Percentiles rank a stretch among this genome's conserved stretches.
Evolutionary conservation across 2,329 filamentous ascomycete genomes (phyloP).

Genomic region (Beauveria pseudobassiana): DNA sequence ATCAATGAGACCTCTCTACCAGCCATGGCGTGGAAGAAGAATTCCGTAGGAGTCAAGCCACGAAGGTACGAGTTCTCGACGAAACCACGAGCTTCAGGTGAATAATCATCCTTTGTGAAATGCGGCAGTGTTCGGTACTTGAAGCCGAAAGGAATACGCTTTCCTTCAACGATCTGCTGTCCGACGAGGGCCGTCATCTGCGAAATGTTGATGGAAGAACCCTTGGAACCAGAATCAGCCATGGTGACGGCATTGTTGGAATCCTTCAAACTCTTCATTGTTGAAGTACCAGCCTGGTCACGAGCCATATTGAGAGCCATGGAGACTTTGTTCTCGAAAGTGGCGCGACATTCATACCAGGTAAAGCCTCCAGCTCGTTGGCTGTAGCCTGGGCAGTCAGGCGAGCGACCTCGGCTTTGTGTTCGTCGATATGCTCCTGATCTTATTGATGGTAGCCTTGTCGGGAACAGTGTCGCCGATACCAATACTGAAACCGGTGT

Average conservation of each 20-base stretch:
- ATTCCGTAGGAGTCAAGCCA: constrained; percentile 89
- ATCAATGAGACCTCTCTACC: constrained; percentile 98
- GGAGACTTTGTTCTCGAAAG: constrained; percentile 95
- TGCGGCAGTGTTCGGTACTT: constrained; percentile 95
- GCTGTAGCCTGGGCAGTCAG: constrained; percentile 73
- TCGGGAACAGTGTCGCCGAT: constrained; percentile 98
- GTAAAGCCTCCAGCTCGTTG: constrained; percentile 83
- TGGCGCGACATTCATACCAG: constrained; percentile 99
- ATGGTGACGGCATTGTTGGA: constrained; percentile 95
- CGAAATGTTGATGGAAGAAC: constrained; percentile 98
- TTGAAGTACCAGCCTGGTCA: constrained; percentile 90
- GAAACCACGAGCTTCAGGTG: constrained; percentile 91
- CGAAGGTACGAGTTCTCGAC: constrained; percentile 98
- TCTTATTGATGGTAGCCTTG: constrained; percentile 71
- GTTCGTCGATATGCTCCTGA: constrained; percentile 74
- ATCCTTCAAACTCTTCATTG: constrained; percentile 88
- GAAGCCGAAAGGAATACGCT: constrained; percentile 98
- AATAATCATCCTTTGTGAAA: constrained; percentile 99
- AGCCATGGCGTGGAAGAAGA: constrained; percentile 99
- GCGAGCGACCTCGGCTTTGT: constrained; percentile 73
- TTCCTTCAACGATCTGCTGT: constrained; percentile 96
- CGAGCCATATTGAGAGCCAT: constrained; percentile 90
- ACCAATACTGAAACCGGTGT: constrained; percentile 95
- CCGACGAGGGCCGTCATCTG: constrained; percentile 98
- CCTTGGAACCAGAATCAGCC: constrained; percentile 94